Base-by-base conservation (phyloP, 495 filamentous ascomycete genomes). In the Daldinia childiae region DNA sequence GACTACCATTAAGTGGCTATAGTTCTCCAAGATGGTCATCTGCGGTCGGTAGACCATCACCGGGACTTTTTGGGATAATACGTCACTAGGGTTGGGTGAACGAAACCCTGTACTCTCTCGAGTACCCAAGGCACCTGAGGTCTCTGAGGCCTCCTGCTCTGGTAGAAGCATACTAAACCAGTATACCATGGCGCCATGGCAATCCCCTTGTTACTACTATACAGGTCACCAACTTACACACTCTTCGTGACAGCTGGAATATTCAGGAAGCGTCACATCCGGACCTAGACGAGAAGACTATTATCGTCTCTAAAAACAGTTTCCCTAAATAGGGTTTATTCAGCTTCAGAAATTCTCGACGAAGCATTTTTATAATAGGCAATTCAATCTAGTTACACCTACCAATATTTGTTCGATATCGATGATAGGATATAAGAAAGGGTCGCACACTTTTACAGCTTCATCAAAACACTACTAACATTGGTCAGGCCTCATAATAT, bases 151-250 rank as follows among this genome's bases (percentile, higher is more conserved):
- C 29, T 43, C 45, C 21, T 30, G 32, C 11, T 34, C 43, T 27
- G 11, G 38, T 21, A 43, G 24, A 34, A 41, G 6, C 12, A 65
- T 19, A 34, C 12, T 15, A 14, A 34, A 29, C 27, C 9, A 29
- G 15, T 50, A 70, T 60, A 63, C 61, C 56, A 70, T 39, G 48
- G 45, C 56, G 21, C 1, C 14, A 65, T 55, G 38, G 29, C 56
- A 17, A 50, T 24, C 3, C 59, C 21, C 32, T 24, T 62, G 30
- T 32, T 29, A 21, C 48, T 19, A 26, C 43, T 29, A 32, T 32
- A 51, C 43, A 45, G 24, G 9, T 36, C 32, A 39, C 24, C 45
- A 39, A 51, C 30, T 14, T 24, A 24, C 6, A 14, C 17, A 6
- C 41, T 56, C 19, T 1, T 52, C 36, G 41, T 24, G 26, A 14